These are phyloP conservation scores for Moesziomyces globuligerus DNA, from an alignment of 1,284 basidiomycete species.

Conservation along the genomic window DNA sequence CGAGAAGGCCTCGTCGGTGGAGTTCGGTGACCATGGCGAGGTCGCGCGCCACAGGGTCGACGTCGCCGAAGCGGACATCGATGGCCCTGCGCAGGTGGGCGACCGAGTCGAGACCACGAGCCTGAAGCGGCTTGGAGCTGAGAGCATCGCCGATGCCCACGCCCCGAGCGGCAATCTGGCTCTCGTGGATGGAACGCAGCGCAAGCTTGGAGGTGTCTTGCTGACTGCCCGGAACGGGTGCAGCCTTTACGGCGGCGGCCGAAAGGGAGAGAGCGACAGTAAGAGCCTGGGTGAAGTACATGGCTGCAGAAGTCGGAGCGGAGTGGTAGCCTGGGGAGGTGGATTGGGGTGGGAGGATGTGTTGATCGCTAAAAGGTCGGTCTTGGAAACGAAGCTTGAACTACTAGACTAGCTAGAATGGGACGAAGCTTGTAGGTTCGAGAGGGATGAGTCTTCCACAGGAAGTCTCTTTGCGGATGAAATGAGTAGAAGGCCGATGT, in stretches of 20 bases:
- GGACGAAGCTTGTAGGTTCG: constrained; percentile 10
- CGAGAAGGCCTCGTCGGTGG: constrained; percentile 48
- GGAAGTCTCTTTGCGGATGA: constrained; percentile 18
- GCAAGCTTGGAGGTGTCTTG: constrained; percentile 14
- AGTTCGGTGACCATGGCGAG: constrained; percentile 47
- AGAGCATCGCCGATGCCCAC: constrained; percentile 10
- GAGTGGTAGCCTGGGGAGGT: not conserved
- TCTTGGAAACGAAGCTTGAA: constrained; percentile 6
- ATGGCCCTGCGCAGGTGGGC: constrained; percentile 31
- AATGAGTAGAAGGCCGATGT: not conserved
- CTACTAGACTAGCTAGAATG: constrained; percentile 37
- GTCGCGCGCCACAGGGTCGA: constrained; percentile 35
- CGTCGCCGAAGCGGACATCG: constrained; percentile 33
- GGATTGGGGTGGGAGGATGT: not conserved
- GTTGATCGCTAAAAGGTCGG: constrained; percentile 2
- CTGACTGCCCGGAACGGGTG: constrained; percentile 22
- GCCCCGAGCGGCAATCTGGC: constrained; percentile 23
- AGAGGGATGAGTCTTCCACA: constrained; percentile 27
- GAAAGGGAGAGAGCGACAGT: constrained; percentile 48
- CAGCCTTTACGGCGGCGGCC: constrained; percentile 42
- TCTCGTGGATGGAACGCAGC: constrained; percentile 26
- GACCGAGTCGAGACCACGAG: constrained; percentile 32
- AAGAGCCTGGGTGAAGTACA: constrained; percentile 53
- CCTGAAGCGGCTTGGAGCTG: constrained; percentile 30
- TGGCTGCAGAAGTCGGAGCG: constrained; percentile 11